Percentiles rank a stretch among this genome's conserved stretches.
Conservation (phyloP, 331 rosid genomes). For the Rosa hybrid region DNA sequence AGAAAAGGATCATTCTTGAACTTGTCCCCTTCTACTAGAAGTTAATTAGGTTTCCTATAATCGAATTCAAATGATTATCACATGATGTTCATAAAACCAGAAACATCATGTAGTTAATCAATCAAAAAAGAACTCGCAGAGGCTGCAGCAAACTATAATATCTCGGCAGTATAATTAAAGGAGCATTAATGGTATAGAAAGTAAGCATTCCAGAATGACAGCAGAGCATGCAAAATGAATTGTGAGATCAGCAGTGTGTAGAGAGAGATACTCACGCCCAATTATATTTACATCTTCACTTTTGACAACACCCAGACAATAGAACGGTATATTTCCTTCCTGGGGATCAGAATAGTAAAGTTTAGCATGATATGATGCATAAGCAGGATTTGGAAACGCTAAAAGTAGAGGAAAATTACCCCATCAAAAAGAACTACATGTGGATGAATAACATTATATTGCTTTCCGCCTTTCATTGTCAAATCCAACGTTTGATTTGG, state of each 20-base stretch:
- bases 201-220: not conserved
- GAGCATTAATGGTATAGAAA: not conserved
- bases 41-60: not conserved
- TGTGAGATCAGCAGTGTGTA: not conserved
- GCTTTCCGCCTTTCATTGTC: constrained; percentile 74
- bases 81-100: not conserved
- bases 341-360: constrained; percentile 35
- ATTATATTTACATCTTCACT: constrained; percentile 67
- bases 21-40: not conserved
- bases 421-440: not conserved
- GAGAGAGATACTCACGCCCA: constrained; percentile 75
- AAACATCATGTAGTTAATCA: not conserved
- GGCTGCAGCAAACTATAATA: not conserved
- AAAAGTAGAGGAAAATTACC: constrained; percentile 31
- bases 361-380: constrained; percentile 18
- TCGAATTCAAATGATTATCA: not conserved
- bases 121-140: not conserved
- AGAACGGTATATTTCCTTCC: constrained; percentile 8
- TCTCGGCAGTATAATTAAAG: not conserved
- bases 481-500: constrained; percentile 51
- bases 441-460: constrained; percentile 40
- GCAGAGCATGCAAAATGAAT: not conserved
- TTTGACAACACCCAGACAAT: constrained; percentile 58
- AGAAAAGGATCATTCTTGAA: not conserved
- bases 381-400: not conserved